A percentile compares a stretch with the other conserved stretches of the same genome.
Evolutionary conservation across 345 rosid genomes (phyloP).

Genomic region (Garcia nutans): DNA sequence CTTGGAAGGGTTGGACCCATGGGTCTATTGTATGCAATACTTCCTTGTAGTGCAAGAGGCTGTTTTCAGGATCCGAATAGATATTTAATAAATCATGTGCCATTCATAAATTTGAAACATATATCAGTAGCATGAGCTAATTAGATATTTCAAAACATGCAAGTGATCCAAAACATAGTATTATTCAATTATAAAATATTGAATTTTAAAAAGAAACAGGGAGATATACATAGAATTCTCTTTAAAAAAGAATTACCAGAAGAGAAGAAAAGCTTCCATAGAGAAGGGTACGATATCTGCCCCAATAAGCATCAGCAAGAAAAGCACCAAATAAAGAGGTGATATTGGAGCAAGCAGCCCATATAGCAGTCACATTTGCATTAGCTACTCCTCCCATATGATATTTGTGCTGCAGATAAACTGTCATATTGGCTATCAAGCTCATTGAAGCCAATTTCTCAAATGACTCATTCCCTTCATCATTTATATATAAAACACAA

Average conservation of each 20-base stretch:
- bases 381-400: constrained; percentile 53
- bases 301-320: constrained; percentile 59
- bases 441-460: constrained; percentile 80
- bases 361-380: constrained; percentile 52
- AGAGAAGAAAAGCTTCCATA: constrained; percentile 51
- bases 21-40: too few species aligned
- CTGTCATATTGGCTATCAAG: constrained; percentile 48
- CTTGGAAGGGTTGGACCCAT: too few species aligned
- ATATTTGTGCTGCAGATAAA: constrained; percentile 52
- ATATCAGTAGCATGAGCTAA: too few species aligned
- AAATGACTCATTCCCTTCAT: constrained; percentile 60
- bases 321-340: constrained; percentile 61
- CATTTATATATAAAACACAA: too few species aligned
- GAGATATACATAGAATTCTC: too few species aligned
- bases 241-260: constrained; percentile 30
- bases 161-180: too few species aligned
- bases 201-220: too few species aligned
- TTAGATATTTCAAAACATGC: too few species aligned
- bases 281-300: constrained; percentile 59
- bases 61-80: too few species aligned
- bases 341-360: constrained; percentile 62
- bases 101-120: background rate
- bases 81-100: too few species aligned
- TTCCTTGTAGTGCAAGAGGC: too few species aligned
- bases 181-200: too few species aligned